Evolutionary conservation across 352 stramenopile species (phyloP).

Genomic region (Pythium monospermum): DNA sequence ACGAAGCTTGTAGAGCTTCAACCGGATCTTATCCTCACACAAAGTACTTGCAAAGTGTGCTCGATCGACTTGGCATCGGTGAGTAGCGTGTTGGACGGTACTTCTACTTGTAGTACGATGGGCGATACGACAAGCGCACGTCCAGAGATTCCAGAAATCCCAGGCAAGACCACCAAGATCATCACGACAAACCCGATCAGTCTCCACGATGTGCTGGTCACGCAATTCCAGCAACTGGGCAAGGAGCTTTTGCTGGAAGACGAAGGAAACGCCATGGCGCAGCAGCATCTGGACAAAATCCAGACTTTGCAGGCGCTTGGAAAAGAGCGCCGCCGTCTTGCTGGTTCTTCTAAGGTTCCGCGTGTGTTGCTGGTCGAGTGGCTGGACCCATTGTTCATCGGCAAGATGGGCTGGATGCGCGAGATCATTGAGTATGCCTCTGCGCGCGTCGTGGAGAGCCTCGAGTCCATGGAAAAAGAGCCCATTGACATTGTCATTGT

Average conservation of each 20-base stretch:
- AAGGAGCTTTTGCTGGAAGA: conserved; percentile 36
- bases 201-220: conserved; percentile 36
- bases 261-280: conserved; percentile 32
- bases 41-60: conserved; percentile 68
- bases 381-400: conserved; percentile 66
- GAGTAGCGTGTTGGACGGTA: conserved; percentile 19
- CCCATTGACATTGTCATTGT: conserved; percentile 47
- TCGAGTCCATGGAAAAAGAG: background rate
- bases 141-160: conserved; percentile 11
- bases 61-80: conserved; percentile 65
- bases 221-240: conserved; percentile 48
- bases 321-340: background rate
- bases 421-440: conserved; percentile 56
- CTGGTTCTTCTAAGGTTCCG: no score
- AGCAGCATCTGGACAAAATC: conserved; percentile 24
- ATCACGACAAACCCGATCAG: conserved; percentile 46
- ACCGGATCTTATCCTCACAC: conserved; percentile 68
- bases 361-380: conserved; percentile 63
- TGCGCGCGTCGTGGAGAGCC: conserved; percentile 29
- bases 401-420: conserved; percentile 57
- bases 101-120: conserved; percentile 2
- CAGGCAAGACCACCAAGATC: conserved; percentile 28
- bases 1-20: conserved; percentile 28
- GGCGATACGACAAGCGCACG: no score
- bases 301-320: conserved; percentile 24